Evolutionary conservation across 225 moss, liverwort and hornwort species (phyloP), one percentile per base, ranked within the genome.

Genomic region (Polytrichum formosum): DNA sequence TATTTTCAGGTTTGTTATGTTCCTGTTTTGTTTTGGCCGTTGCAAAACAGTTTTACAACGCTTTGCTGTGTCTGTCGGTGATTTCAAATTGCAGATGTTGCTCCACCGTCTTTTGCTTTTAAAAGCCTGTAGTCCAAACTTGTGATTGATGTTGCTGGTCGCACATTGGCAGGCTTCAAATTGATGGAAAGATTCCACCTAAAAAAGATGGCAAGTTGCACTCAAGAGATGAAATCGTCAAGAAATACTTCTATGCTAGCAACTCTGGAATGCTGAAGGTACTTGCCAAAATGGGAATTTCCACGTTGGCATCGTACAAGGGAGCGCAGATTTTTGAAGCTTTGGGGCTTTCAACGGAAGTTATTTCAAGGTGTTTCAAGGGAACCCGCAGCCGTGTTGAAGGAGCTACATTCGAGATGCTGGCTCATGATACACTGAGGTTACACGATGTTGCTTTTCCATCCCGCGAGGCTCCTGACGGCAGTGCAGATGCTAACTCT

Each of bases 311-410:
- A 9, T 92, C 90, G 1, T 90, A 92, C 74, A 92, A 92, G 69
- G 92, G 92, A 28, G 92, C 92, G 2, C 90, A 92, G 69, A 92
- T 92, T 25, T 92, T 92, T 62, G 92, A 92, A 73, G 92, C 90
- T 1, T 75, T 92, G 54, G 92, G 92, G 9, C 90, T 92, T 20
- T 85, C 92, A 13, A 81, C 90, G 2, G 90, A 92, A 72, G 86
- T 92, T 25, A 86, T 92, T 46, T 76, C 81, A 56, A 84, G 88
- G 67, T 92, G 92, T 53, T 92, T 92, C 33, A 90, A 86, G 79
- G 92, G 92, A 63, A 92, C 90, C 63, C 77, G 80, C 23, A 88
- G 84, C 65, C 88, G 90, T 10, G 86, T 92, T 4, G 92, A 92
- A 76, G 92, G 92, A 73, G 92, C 92, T 26, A 90, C 90, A 3